Conservation (phyloP, 441 rosid species). For the Brassica hybrid region DNA sequence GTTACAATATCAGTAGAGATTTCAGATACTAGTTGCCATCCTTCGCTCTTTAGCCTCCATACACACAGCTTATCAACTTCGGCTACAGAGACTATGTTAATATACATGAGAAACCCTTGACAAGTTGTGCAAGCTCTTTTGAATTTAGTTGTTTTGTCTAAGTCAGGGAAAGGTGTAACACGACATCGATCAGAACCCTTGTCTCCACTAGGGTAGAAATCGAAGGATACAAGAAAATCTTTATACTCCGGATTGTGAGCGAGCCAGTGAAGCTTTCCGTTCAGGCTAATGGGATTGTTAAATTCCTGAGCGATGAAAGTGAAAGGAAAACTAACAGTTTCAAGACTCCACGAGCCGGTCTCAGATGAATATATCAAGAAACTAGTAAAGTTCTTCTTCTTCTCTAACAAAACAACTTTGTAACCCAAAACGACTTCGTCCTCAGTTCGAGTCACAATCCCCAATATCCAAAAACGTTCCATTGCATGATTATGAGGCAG, state of each 20-base stretch:
- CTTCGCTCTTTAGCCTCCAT: neutral
- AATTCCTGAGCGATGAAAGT: too few species aligned
- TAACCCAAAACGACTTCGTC: conserved; percentile 12
- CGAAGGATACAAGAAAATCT: too few species aligned
- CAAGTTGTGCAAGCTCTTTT: neutral
- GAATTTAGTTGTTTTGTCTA: neutral
- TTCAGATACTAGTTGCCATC: conserved; percentile 9
- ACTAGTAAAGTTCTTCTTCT: neutral
- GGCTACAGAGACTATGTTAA: neutral
- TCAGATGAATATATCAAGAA: neutral
- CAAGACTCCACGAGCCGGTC: neutral
- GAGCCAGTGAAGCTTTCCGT: too few species aligned
- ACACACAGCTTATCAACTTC: neutral
- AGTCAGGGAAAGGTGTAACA: neutral
- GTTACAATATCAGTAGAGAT: neutral
- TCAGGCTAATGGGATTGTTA: too few species aligned
- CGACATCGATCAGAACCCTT: neutral
- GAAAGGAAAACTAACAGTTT: too few species aligned
- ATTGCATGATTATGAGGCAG: neutral
- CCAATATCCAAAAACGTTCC: neutral
- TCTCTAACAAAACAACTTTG: conserved; percentile 15
- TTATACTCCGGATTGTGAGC: too few species aligned
- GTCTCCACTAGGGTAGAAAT: neutral
- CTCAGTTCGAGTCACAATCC: neutral
- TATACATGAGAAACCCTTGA: conserved; percentile 21